phyloP scores from a whole-genome alignment of 768 basidiomycete genomes.

The Boletus rubropictus region DNA sequence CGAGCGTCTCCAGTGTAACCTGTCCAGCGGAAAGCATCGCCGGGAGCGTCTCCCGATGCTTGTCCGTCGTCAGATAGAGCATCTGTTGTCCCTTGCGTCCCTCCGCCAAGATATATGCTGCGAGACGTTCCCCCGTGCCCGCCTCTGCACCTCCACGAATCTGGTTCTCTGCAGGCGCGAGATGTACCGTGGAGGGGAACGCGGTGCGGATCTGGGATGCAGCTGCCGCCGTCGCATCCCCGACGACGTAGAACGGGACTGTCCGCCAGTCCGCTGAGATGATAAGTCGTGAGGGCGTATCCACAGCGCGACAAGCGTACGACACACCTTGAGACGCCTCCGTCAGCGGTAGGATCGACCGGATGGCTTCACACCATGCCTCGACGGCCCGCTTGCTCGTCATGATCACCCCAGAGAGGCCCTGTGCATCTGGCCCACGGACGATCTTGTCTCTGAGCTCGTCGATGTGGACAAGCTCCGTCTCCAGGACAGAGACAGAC shows the following conservation, averaged over 20 bases:
- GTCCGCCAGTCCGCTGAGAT: conserved; percentile 43
- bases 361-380: conserved; percentile 51
- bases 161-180: conserved; percentile 23
- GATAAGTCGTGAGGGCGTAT: background rate
- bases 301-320: background rate
- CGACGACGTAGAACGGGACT: conserved; percentile 77
- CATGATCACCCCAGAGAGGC: conserved; percentile 58
- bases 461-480: conserved; percentile 46
- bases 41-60: conserved; percentile 67
- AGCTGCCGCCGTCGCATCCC: conserved; percentile 52
- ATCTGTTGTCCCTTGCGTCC: conserved; percentile 27
- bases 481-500: conserved; percentile 72
- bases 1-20: conserved; percentile 43
- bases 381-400: conserved; percentile 78
- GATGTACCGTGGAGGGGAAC: conserved; percentile 34
- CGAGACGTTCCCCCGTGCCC: conserved; percentile 67
- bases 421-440: conserved; percentile 30
- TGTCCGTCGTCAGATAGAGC: conserved; percentile 82
- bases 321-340: conserved; percentile 13
- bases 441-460: conserved; percentile 40
- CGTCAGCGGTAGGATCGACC: conserved; percentile 2
- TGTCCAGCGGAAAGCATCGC: conserved; percentile 42
- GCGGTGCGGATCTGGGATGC: conserved; percentile 30
- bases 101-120: conserved; percentile 51
- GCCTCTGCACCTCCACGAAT: conserved; percentile 44